These are phyloP conservation scores for Pythium aphanidermatum DNA, from an alignment of 352 stramenopile genomes.

Conservation along the genomic window DNA sequence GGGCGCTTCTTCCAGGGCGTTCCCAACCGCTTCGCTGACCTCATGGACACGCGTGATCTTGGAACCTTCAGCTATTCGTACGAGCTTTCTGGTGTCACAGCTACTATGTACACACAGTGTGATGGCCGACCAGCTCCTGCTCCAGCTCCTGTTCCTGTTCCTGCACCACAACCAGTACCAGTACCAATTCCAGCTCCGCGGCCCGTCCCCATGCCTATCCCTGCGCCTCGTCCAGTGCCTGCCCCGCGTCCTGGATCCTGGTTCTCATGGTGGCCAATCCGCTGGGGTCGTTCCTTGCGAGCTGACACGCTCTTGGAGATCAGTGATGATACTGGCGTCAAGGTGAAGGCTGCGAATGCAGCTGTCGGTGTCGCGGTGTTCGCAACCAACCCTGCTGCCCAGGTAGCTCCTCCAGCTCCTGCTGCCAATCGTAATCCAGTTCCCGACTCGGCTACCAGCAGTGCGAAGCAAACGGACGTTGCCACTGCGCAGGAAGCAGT, in stretches of 20 bases:
- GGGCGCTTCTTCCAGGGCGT: slow-evolving; percentile 12
- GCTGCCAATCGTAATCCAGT: too few relatives aligned
- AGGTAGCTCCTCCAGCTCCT: too few relatives aligned
- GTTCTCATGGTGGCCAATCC: background rate
- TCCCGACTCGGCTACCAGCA: too few relatives aligned
- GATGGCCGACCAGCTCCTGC: background rate
- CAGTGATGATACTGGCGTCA: background rate
- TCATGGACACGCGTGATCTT: slow-evolving; percentile 13
- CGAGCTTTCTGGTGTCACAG: slow-evolving; percentile 15
- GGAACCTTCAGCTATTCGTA: slow-evolving; percentile 18
- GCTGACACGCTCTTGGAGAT: slow-evolving; percentile 5
- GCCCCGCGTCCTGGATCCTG: too few relatives aligned
- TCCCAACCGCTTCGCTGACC: slow-evolving; percentile 6
- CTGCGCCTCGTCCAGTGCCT: too few relatives aligned
- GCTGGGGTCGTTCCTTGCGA: slow-evolving; percentile 4
- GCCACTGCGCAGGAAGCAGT: too few relatives aligned
- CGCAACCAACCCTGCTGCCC: too few relatives aligned
- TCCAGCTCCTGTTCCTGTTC: background rate
- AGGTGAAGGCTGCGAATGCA: slow-evolving; percentile 5
- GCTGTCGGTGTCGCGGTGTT: background rate
- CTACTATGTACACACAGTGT: slow-evolving; percentile 16
- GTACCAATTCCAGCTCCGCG: background rate
- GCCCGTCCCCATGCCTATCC: background rate
- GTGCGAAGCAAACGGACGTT: too few relatives aligned
- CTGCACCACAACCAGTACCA: slow-evolving; percentile 5